Conservation (phyloP, 2,329 filamentous ascomycete genomes). For the Cladophialophora exuberans region DNA sequence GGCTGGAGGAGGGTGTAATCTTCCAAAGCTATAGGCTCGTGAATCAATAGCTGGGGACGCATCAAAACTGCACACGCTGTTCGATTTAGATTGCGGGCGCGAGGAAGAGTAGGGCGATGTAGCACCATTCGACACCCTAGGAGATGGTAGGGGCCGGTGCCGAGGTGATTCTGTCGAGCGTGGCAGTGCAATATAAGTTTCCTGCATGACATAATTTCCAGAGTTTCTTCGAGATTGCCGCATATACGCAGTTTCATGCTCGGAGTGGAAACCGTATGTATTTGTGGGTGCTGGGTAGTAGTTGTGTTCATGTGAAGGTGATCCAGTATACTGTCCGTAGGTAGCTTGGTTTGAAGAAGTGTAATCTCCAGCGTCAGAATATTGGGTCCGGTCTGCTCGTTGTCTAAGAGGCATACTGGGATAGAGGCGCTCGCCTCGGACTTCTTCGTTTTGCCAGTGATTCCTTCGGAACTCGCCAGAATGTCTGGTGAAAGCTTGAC, state of each 20-base stretch:
- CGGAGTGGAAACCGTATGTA: not conserved
- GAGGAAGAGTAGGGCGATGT: not conserved
- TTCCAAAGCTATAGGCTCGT: constrained; percentile 16
- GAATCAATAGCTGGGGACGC: constrained; percentile 23
- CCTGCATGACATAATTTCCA: constrained; percentile 1
- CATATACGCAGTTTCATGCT: constrained; percentile 7
- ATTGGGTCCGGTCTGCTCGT: constrained; percentile 1
- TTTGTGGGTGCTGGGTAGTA: not conserved
- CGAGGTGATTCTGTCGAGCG: constrained; percentile 2
- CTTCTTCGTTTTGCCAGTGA: constrained; percentile 7
- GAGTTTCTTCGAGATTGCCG: constrained; percentile 2
- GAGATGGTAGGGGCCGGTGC: constrained; percentile 8
- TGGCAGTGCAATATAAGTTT: not conserved
- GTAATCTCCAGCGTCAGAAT: constrained; percentile 1
- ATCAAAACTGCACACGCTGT: constrained; percentile 17
- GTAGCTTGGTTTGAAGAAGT: constrained; percentile 6
- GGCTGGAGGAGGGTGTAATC: constrained; percentile 15
- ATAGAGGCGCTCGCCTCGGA: constrained; percentile 21
- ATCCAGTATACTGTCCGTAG: not conserved
- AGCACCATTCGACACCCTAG: not conserved
- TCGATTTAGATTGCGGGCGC: constrained; percentile 13
- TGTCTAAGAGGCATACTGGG: constrained; percentile 23
- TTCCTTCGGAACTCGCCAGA: constrained; percentile 5
- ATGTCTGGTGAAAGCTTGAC: constrained; percentile 13
- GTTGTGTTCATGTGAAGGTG: not conserved